A percentile compares a stretch with the other conserved stretches of the same genome.
phyloP scores from a whole-genome alignment of 345 rosid species.

The Luvunga scandens region DNA sequence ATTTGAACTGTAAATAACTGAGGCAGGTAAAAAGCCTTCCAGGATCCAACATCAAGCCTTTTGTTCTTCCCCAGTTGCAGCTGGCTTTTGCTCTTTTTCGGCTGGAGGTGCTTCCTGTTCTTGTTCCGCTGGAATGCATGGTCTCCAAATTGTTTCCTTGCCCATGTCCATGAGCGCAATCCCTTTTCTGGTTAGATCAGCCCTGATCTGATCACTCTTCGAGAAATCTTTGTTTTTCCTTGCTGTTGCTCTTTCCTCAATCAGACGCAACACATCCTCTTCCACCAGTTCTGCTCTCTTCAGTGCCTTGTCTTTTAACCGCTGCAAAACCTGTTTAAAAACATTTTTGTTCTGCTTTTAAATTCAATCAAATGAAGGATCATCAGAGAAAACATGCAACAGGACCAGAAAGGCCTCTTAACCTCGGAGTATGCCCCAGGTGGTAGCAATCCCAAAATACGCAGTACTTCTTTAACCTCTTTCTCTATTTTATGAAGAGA shows the following conservation, averaged over 20 bases:
- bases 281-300: slow-evolving; percentile 58
- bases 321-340: slow-evolving; percentile 45
- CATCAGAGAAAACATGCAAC: not conserved
- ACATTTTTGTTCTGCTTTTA: not conserved
- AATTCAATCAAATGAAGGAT: not conserved
- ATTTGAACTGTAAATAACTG: not conserved
- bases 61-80: slow-evolving; percentile 1
- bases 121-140: slow-evolving; percentile 50
- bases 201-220: slow-evolving; percentile 71
- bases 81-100: slow-evolving; percentile 12
- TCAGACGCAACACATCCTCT: slow-evolving; percentile 42
- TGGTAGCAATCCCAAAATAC: slow-evolving; percentile 61
- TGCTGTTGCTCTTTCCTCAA: slow-evolving; percentile 60
- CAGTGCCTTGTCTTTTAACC: slow-evolving; percentile 66
- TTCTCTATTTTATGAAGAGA: slow-evolving; percentile 61
- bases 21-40: not conserved
- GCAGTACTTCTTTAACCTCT: slow-evolving; percentile 56
- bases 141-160: slow-evolving; percentile 75
- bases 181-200: slow-evolving; percentile 55
- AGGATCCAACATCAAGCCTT: not conserved
- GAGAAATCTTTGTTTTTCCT: slow-evolving; percentile 66
- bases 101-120: slow-evolving; percentile 18
- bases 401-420: not conserved
- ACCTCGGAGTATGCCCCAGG: slow-evolving; percentile 56
- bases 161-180: slow-evolving; percentile 88